Evolutionary conservation across 257 asterid genomes (phyloP), one percentile per base, ranked within the genome.

Genomic region (Hygrophila difformis): DNA sequence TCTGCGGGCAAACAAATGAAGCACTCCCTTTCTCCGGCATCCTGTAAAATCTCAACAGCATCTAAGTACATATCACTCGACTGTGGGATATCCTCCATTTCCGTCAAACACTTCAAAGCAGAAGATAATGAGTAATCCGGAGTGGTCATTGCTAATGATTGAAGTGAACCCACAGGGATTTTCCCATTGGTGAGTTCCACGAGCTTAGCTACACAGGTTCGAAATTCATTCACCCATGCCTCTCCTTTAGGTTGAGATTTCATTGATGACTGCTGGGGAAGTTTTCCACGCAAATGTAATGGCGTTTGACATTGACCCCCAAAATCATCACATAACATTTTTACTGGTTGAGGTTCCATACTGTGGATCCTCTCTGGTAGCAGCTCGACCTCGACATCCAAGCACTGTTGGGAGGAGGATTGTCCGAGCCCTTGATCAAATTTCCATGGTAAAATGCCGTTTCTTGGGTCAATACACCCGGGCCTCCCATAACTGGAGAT

Each of bases 51-150:
- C 67, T 91, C 95, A 17, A 91, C 62, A 12, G 96, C 98, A 61
- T 91, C 98, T 24, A 91, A 60, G 67, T 82, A 91, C 93, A 86
- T 80, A 44, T 81, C 93, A 35, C 98, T 82, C 11, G 96, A 61
- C 64, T 72, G 80, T 0, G 84, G 76, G 12, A 91, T 82, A 55
- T 86, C 96, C 62, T 68, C 82, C 78, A 85, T 73, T 60, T 82
- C 93, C 31, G 74, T 91, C 87, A 91, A 69, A 60, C 78, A 72
- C 74, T 33, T 86, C 0, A 91, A 47, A 47, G 79, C 92, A 36
- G 73, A 60, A 47, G 84, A 61, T 19, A 86, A 44, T 3, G 98
- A 91, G 63, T 80, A 73, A 67, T 86, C 93, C 0, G 95, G 78
- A 38, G 62, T 53, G 14, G 40, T 28, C 24, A 12, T 48, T 11